Conservation (phyloP, 345 rosid genomes). For the Murraya paniculata region DNA sequence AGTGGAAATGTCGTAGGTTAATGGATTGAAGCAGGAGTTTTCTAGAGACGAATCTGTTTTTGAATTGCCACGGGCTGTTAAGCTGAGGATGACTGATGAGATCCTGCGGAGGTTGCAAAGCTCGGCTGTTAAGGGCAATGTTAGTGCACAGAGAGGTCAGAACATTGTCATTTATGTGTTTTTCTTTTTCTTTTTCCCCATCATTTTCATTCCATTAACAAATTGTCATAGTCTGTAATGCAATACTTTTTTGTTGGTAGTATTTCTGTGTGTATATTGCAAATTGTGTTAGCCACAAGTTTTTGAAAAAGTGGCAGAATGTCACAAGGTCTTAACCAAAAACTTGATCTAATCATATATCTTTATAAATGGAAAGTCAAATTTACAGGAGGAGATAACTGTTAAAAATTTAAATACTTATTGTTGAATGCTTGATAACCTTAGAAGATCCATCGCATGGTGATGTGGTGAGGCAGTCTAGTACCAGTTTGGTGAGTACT, state of each 20-base stretch:
- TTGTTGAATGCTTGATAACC: neutral
- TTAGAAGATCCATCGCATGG: neutral
- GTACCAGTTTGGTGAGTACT: neutral
- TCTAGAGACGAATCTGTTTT: slow-evolving; percentile 28
- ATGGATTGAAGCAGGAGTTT: slow-evolving; percentile 50
- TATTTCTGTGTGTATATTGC: neutral
- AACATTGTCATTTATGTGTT: neutral
- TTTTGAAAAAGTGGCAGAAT: neutral
- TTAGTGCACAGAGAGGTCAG: slow-evolving; percentile 62
- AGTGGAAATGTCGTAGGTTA: slow-evolving; percentile 41
- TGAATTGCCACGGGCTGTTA: slow-evolving; percentile 52
- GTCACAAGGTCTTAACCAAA: neutral
- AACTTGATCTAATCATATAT: neutral
- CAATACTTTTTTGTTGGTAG: neutral
- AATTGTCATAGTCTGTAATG: neutral
- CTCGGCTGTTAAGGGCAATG: slow-evolving; percentile 42
- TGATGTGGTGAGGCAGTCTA: neutral
- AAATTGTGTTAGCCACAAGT: neutral
- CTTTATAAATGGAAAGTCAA: neutral
- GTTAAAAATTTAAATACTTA: neutral
- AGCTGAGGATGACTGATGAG: slow-evolving; percentile 65
- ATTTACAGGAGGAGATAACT: neutral
- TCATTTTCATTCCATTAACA: neutral
- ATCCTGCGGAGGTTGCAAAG: slow-evolving; percentile 54
- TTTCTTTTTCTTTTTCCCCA: neutral